Evolutionary conservation across 169 alveolate genomes (phyloP), one percentile per base, ranked within the genome.

Genomic region (Plasmodium malariae): DNA sequence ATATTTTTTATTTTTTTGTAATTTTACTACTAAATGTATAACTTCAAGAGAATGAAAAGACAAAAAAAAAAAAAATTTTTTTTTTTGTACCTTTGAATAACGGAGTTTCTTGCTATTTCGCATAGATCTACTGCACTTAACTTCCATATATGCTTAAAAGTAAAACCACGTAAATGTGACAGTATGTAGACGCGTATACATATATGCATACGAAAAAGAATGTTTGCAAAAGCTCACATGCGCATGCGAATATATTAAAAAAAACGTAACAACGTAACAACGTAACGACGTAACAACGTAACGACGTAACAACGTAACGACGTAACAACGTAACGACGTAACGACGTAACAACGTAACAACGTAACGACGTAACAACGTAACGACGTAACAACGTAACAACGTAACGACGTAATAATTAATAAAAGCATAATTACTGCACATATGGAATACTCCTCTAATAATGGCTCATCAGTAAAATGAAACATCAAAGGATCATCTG

Each of bases 401-500:
- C n/a, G n/a, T n/a, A n/a, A n/a, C n/a, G n/a, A n/a, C n/a, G n/a
- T n/a, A n/a, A n/a, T n/a, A n/a, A n/a, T n/a, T n/a, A n/a, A n/a
- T n/a, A n/a, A n/a, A n/a, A n/a, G n/a, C n/a, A 6, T 43, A 21
- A 68, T 68, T 86, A 94, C 94, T 21, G 94, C 93, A 11, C 98
- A 96, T 73, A 96, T 93, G 21, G 98, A 95, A 83, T 97, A 97
- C 85, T 97, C 99, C 80, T 97, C 99, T 30, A 97, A 88, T 28
- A 97, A 92, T 24, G 99, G 98, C 70, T 97, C 98, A 34, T 94
- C 96, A 0, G 99, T 97, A 67, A 95, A 90, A 87, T 96, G 99
- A 80, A 97, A 94, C 95, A 97, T 97, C 67, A 97, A 87, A 4
- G 99, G 99, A 86, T 97, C 99, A 85, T 97, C 99, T 11, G 99